phyloP scores from a whole-genome alignment of 1,284 basidiomycete genomes.

The Ceratobasidium sp. region DNA sequence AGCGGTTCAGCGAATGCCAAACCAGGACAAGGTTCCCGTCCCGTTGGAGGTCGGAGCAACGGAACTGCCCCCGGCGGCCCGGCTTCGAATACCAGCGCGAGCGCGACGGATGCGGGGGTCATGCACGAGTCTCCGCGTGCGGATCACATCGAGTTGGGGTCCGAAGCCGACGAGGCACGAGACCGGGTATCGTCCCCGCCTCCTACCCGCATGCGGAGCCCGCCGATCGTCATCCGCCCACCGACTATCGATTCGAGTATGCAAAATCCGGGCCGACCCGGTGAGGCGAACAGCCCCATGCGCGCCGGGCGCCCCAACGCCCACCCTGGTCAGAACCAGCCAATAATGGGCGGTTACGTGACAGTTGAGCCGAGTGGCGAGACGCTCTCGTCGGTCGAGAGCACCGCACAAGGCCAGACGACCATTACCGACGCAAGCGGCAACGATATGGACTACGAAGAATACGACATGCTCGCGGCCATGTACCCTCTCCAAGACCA shows the following conservation, averaged over 20 bases:
- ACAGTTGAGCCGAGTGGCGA: slow-evolving; percentile 43
- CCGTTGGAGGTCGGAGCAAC: neutral
- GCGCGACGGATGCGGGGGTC: slow-evolving; percentile 25
- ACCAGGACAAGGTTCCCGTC: neutral
- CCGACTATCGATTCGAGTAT: slow-evolving; percentile 36
- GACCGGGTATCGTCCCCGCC: slow-evolving; percentile 6
- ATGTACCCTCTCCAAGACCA: slow-evolving; percentile 75
- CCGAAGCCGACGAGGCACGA: slow-evolving; percentile 19
- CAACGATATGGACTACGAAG: slow-evolving; percentile 34
- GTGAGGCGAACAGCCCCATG: slow-evolving; percentile 4
- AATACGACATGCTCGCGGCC: slow-evolving; percentile 66
- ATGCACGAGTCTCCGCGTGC: slow-evolving; percentile 20
- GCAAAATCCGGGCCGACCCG: neutral
- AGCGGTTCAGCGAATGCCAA: neutral
- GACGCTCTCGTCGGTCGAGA: slow-evolving; percentile 48
- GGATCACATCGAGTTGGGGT: neutral
- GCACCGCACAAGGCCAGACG: slow-evolving; percentile 48
- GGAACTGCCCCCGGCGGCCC: neutral
- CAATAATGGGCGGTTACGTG: slow-evolving; percentile 53
- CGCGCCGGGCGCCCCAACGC: neutral
- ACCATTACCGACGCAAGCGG: slow-evolving; percentile 34
- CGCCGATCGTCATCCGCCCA: slow-evolving; percentile 29
- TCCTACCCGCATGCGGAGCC: slow-evolving; percentile 21
- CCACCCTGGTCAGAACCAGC: neutral
- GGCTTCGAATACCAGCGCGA: slow-evolving; percentile 10